phyloP scores from a whole-genome alignment of 495 filamentous ascomycete genomes.

The Viridothelium virens region DNA sequence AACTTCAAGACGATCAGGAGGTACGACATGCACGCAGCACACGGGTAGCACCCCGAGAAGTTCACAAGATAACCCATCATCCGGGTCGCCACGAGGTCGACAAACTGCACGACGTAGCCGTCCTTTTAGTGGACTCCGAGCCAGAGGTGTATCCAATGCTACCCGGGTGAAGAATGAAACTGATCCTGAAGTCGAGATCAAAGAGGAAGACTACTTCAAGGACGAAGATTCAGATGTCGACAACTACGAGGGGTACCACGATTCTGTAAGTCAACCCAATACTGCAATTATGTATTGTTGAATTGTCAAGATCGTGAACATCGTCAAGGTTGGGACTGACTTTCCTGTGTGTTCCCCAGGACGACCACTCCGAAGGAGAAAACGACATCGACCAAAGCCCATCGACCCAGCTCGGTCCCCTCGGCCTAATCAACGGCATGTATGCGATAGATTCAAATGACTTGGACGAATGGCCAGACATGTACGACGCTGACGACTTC shows the following conservation, averaged over 20 bases:
- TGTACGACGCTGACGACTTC: background rate
- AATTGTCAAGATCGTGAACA: no score
- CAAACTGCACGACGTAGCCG: no score
- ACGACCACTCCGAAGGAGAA: no score
- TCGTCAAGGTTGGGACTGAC: no score
- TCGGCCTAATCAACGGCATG: slow-evolving; percentile 36
- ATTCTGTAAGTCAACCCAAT: slow-evolving; percentile 21
- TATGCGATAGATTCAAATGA: slow-evolving; percentile 27
- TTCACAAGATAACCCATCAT: no score
- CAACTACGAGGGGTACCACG: slow-evolving; percentile 17
- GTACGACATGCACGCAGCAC: no score
- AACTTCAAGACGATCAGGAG: no score
- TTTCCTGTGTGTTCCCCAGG: no score
- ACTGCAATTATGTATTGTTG: slow-evolving; percentile 3
- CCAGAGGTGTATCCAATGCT: background rate
- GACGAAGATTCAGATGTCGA: slow-evolving; percentile 15
- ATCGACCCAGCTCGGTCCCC: no score
- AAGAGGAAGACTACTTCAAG: slow-evolving; percentile 24
- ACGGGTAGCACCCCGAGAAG: no score
- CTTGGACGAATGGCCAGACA: background rate
- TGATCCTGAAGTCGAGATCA: slow-evolving; percentile 20
- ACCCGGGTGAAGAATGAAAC: background rate
- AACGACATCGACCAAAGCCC: no score
- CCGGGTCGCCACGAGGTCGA: no score
- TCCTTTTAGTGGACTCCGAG: background rate